Evolutionary conservation across 2,329 filamentous ascomycete species (phyloP).

Genomic region (Penicillium corylophilum): DNA sequence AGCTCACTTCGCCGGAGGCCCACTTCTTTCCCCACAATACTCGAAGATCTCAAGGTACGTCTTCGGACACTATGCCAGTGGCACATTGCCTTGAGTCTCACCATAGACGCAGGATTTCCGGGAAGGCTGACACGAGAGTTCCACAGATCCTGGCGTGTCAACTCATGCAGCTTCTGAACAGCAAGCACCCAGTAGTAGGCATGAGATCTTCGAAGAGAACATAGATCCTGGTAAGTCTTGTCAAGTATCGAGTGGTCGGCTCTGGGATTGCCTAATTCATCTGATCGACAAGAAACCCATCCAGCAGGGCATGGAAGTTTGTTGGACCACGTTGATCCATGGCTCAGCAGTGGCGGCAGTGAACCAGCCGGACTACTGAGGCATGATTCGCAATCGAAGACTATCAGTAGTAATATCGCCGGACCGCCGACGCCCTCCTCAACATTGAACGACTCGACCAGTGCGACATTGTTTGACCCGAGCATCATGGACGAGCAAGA

Average conservation of each 20-base stretch:
- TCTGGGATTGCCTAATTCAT: neutral
- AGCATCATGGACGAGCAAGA: neutral
- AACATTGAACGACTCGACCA: neutral
- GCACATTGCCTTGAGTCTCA: neutral
- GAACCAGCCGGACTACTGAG: neutral
- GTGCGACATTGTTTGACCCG: neutral
- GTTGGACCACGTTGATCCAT: neutral
- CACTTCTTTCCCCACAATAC: neutral
- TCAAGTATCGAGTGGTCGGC: neutral
- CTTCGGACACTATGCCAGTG: neutral
- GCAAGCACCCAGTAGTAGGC: neutral
- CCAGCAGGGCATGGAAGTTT: neutral
- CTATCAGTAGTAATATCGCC: too few species aligned
- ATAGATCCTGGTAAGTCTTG: neutral
- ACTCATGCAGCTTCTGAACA: neutral
- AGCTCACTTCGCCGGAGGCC: neutral
- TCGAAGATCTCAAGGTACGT: neutral
- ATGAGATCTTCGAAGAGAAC: neutral
- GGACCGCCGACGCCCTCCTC: neutral
- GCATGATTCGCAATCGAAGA: too few species aligned
- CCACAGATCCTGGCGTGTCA: neutral
- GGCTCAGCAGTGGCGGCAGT: neutral
- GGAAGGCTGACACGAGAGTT: neutral
- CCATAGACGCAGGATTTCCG: neutral
- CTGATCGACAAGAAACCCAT: neutral